Evolutionary conservation across 139 green algal species (phyloP), one percentile per base, ranked within the genome.

Genomic region (Coelastrella sp.): DNA sequence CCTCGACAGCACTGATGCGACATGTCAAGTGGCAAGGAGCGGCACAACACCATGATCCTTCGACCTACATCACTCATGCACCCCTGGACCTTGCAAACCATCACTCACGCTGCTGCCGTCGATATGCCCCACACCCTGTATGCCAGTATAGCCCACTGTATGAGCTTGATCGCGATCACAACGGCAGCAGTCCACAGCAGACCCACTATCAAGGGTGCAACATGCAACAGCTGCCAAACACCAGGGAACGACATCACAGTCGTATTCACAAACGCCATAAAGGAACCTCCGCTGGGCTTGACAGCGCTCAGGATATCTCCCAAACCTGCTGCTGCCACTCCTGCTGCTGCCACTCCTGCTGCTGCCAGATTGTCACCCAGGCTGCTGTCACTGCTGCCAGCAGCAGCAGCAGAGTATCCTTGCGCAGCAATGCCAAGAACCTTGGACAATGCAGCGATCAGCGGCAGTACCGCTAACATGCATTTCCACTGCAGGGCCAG

Each of bases 401-500:
- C 60, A 14, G 58, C 60, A 57, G 58, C 19, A 22, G 58, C 80
- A 23, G 8, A 4, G 20, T 22, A 58, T 32, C 61, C 61, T 7
- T 61, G 47, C 8, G 32, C 81, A 19, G 59, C 64, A 20, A 58
- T 65, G 11, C 17, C 23, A 47, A 83, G 10, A 2, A 83, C 47
- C 77, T 61, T 87, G 13, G 57, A 66, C 23, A 87, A n/a, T 77
- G 81, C 81, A 77, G 81, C 64, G 47, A 77, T 56, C 7, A 76
- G 64, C 5, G 81, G 81, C 81, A 87, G 81, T 13, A 87, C 61
- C 32, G 22, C 23, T 14, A 74, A 57, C 11, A 87, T 68, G 61
- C 81, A 87, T 7, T 20, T 60, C 81, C 81, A 87, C 64, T 87
- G 81, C 61, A 87, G 64, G 5, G 81, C 32, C 3, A 87, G 22